Evolutionary conservation across 805 yeast genomes (phyloP).

Genomic region (Wickerhamomyces ciferrii): DNA sequence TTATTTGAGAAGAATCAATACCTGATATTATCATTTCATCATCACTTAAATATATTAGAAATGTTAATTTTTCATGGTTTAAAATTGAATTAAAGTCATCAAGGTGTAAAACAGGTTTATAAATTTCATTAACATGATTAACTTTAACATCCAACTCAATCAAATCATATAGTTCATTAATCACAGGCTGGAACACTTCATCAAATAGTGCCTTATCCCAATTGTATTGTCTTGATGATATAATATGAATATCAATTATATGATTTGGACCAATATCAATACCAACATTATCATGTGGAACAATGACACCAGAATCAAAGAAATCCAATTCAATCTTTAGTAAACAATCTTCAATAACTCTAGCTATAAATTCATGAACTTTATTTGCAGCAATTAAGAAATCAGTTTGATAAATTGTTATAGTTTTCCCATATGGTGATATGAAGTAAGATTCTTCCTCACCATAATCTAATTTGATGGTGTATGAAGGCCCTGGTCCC

Average conservation of each 20-base stretch:
- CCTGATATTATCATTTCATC: background rate
- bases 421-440: constrained; percentile 6
- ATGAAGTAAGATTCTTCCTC: constrained; percentile 8
- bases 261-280: background rate
- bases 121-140: background rate
- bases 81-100: background rate
- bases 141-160: constrained; percentile 1
- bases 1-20: background rate
- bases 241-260: background rate
- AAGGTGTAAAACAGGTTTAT: background rate
- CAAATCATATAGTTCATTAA: constrained; percentile 5
- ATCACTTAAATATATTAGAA: background rate
- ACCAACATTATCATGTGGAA: background rate
- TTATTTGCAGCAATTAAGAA: constrained; percentile 8
- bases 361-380: constrained; percentile 7
- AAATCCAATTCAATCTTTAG: constrained; percentile 3
- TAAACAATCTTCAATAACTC: constrained; percentile 6
- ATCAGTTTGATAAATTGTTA: constrained; percentile 10
- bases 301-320: background rate
- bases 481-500: background rate
- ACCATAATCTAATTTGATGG: constrained; percentile 3
- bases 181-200: constrained; percentile 5
- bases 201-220: constrained; percentile 9
- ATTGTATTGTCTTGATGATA: constrained; percentile 2
- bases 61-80: constrained; percentile 2